Base-by-base conservation (phyloP, 495 filamentous ascomycete genomes). In the Penicillium egyptiacum region DNA sequence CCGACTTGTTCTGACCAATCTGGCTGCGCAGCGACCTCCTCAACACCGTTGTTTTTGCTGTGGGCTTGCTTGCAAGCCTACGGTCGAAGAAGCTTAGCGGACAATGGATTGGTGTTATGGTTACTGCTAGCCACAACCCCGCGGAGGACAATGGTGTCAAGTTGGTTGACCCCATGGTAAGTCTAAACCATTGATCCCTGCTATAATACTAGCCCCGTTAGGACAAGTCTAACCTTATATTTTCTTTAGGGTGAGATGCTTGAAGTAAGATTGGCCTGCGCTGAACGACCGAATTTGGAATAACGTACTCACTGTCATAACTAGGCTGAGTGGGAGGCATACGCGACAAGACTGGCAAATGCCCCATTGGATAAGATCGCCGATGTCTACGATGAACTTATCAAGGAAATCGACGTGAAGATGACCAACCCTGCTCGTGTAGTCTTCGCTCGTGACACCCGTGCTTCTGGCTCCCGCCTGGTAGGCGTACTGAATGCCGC, bases 101-200 rank as follows among this genome's bases (percentile, higher is more conserved):
- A 57, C 88, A 93, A 77, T 88, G 89, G 64, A 95, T 99, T 69
- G 94, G 94, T 70, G 84, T 99, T 50, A 98, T 99, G 94, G 91
- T 99, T 70, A 99, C 94, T 60, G 94, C 94, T 33, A 96, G 91
- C 63, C 94, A 99, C 82, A 99, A 99, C 75, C 91, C 91, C 37
- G 90, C 95, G 4, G 86, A 88, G 65, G 94, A 99, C 75, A 99
- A 99, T 76, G 94, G 94, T 51, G 90, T 99, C 62, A 99, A 99
- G 82, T 81, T 99, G 60, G 89, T 99, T 60, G 94, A 99, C 73
- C 94, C 94, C 12, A 89, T 96, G 87, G 87, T 86, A 62, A 64
- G 82, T 68, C 60, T 43, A 42, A 42, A 8, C 50, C 50, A 41
- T 41, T 49, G 46, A 43, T n/a, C n/a, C 26, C 28, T 14, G 4